Percentiles rank a stretch among this genome's conserved stretches.
phyloP scores from a whole-genome alignment of 768 basidiomycete genomes.

The Suillus cothurnatus region DNA sequence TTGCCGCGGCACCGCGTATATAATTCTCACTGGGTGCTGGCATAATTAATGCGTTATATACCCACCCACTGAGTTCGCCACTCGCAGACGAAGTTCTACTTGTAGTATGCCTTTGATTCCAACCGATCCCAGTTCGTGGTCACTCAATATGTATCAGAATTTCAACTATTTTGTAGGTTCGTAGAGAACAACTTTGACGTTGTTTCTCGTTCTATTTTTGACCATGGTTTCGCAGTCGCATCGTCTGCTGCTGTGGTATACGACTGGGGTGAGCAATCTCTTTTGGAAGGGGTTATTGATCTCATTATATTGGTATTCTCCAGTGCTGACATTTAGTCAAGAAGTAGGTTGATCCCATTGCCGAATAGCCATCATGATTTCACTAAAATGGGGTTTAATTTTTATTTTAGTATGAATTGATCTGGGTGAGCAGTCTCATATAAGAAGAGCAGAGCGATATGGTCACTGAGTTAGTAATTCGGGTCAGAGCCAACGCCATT shows the following conservation, averaged over 20 bases:
- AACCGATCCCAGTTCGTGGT: background rate
- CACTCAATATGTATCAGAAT: background rate
- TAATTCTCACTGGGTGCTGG: background rate
- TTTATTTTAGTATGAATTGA: background rate
- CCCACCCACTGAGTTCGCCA: background rate
- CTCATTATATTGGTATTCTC: background rate
- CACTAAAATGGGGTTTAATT: no score
- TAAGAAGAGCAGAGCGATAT: background rate
- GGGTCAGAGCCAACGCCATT: background rate
- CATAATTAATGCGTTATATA: background rate
- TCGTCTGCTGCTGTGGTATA: background rate
- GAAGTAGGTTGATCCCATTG: background rate
- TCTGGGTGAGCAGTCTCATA: background rate
- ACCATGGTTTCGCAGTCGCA: background rate
- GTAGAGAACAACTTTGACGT: background rate
- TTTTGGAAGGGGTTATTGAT: background rate
- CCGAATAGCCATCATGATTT: background rate
- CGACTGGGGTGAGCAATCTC: background rate
- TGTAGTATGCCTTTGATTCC: background rate
- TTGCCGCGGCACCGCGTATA: background rate
- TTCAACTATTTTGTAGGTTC: background rate
- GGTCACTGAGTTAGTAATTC: background rate
- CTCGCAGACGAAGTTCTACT: background rate
- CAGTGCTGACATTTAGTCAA: background rate
- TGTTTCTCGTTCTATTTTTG: background rate